phyloP scores from a whole-genome alignment of 495 filamentous ascomycete genomes.

The Hypoxylon intermedium region DNA sequence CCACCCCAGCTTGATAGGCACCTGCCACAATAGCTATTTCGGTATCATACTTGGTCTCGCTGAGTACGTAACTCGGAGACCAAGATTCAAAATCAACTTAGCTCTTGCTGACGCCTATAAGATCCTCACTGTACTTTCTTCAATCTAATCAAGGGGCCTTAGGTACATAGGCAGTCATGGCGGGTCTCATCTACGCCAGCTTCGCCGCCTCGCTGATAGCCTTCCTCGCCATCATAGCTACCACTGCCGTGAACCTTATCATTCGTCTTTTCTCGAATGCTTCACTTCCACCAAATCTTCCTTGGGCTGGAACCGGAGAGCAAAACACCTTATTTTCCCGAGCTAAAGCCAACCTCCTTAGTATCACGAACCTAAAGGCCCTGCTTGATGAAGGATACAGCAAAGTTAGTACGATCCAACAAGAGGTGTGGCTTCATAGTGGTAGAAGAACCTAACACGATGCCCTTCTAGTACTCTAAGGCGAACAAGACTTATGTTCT shows the following conservation, averaged over 20 bases:
- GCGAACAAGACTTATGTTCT: slow-evolving; percentile 46
- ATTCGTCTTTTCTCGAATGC: slow-evolving; percentile 16
- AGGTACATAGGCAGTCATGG: not conserved
- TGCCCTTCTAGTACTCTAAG: slow-evolving; percentile 47
- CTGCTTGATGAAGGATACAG: slow-evolving; percentile 26
- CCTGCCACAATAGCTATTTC: too few species aligned
- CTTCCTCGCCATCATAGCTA: not conserved
- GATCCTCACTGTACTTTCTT: too few species aligned
- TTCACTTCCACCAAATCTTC: slow-evolving; percentile 18
- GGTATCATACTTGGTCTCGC: too few species aligned
- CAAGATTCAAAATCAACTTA: too few species aligned
- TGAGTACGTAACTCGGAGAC: too few species aligned
- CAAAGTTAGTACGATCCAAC: slow-evolving; percentile 2
- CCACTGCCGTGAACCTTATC: slow-evolving; percentile 10
- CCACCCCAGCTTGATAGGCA: too few species aligned
- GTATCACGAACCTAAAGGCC: slow-evolving; percentile 10
- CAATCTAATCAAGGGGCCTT: too few species aligned
- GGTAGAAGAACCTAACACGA: not conserved
- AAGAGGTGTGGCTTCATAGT: too few species aligned
- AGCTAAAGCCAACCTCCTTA: slow-evolving; percentile 20
- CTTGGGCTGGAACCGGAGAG: slow-evolving; percentile 16
- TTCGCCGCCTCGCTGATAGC: not conserved
- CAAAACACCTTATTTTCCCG: not conserved
- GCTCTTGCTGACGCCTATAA: too few species aligned
- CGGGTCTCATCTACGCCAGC: not conserved